Percentiles rank a stretch among this genome's conserved stretches.
These are phyloP conservation scores for Aspergillus puulaauensis DNA, from an alignment of 2,329 filamentous ascomycete genomes.

Conservation along the genomic window DNA sequence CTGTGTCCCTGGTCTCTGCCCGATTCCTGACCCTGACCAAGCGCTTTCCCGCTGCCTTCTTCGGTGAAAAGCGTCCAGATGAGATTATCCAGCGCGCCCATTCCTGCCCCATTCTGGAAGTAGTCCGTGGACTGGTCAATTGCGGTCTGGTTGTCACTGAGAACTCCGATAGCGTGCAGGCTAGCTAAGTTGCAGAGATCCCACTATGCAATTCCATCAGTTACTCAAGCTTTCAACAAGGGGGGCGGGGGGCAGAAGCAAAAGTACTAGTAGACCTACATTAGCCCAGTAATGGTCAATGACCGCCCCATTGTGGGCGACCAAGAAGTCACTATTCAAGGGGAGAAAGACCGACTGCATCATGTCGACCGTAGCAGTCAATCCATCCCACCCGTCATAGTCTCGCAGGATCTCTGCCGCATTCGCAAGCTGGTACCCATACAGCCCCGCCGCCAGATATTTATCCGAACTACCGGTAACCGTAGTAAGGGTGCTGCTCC, in stretches of 20 bases:
- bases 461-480: slow-evolving; percentile 39
- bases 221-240: background rate
- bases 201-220: slow-evolving; percentile 27
- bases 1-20: slow-evolving; percentile 50
- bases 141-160: slow-evolving; percentile 45
- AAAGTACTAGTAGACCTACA: background rate
- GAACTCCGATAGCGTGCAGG: slow-evolving; percentile 43
- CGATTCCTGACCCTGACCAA: slow-evolving; percentile 44
- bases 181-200: slow-evolving; percentile 47
- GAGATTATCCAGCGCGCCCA: slow-evolving; percentile 24
- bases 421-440: slow-evolving; percentile 1
- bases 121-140: slow-evolving; percentile 42
- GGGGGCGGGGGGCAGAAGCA: no score
- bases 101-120: slow-evolving; percentile 30
- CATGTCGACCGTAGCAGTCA: slow-evolving; percentile 23
- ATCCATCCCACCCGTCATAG: background rate
- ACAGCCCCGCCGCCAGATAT: slow-evolving; percentile 15
- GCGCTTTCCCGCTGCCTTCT: slow-evolving; percentile 19
- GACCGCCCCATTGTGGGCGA: slow-evolving; percentile 36
- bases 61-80: slow-evolving; percentile 10
- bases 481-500: slow-evolving; percentile 34
- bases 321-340: slow-evolving; percentile 41
- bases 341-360: slow-evolving; percentile 39
- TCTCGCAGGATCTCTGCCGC: background rate
- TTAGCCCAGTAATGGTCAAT: slow-evolving; percentile 43